These are phyloP conservation scores for Tilletia horrida DNA, from an alignment of 1,284 basidiomycete species.

Conservation along the genomic window DNA sequence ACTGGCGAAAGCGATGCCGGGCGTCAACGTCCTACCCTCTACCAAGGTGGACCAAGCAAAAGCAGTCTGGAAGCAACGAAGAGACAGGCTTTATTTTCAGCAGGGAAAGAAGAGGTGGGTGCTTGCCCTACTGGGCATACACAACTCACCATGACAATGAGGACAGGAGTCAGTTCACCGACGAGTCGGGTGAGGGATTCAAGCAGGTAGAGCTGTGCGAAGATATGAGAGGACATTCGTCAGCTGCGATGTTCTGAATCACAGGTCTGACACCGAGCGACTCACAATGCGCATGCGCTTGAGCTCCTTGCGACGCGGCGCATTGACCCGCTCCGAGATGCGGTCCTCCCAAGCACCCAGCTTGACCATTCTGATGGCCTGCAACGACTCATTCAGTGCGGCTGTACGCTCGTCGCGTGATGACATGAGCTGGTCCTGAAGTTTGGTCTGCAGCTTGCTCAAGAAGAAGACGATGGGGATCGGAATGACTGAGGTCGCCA, in stretches of 20 bases:
- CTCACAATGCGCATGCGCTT: neutral
- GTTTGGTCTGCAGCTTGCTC: slow-evolving; percentile 14
- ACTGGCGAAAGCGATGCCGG: slow-evolving; percentile 37
- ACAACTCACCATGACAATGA: slow-evolving; percentile 24
- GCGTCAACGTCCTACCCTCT: slow-evolving; percentile 29
- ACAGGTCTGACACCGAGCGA: too few relatives aligned
- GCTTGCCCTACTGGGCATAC: too few relatives aligned
- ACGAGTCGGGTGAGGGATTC: neutral
- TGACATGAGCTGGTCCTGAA: slow-evolving; percentile 22
- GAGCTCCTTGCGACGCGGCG: slow-evolving; percentile 28
- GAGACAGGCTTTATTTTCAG: too few relatives aligned
- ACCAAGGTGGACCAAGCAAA: slow-evolving; percentile 41
- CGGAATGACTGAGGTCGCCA: slow-evolving; percentile 28
- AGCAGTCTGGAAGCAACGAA: slow-evolving; percentile 20
- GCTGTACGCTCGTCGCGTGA: slow-evolving; percentile 32
- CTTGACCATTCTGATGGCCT: slow-evolving; percentile 42
- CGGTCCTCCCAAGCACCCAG: slow-evolving; percentile 39
- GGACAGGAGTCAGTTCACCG: slow-evolving; percentile 26
- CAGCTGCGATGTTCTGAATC: too few relatives aligned
- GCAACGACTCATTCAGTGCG: slow-evolving; percentile 33
- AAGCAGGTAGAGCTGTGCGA: neutral
- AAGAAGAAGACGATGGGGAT: slow-evolving; percentile 28
- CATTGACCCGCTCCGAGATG: slow-evolving; percentile 26
- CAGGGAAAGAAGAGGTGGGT: neutral
- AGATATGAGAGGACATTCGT: neutral